These are phyloP conservation scores for Aspergillus sp. DNA, from an alignment of 2,329 filamentous ascomycete species.

Conservation along the genomic window DNA sequence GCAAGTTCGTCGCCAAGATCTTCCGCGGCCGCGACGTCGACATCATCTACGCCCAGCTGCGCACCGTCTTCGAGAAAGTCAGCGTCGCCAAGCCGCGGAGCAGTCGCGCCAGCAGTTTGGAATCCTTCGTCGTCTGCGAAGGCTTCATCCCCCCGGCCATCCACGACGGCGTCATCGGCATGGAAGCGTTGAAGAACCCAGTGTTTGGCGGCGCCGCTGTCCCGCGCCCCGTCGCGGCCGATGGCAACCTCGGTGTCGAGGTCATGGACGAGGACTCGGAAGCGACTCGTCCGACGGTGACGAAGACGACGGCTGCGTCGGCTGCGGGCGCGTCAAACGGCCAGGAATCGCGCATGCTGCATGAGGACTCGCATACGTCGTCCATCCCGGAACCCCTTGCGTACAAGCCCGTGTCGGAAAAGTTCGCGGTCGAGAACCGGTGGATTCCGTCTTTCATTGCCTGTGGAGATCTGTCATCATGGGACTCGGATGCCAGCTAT, in stretches of 20 bases:
- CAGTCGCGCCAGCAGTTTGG: constrained; percentile 92
- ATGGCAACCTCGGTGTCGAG: constrained; percentile 35
- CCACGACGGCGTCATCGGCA: constrained; percentile 49
- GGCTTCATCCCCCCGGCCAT: constrained; percentile 72
- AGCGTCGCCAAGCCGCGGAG: constrained; percentile 91
- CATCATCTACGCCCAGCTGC: constrained; percentile 87
- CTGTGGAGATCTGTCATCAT: constrained; percentile 93
- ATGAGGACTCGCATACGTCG: constrained; percentile 42
- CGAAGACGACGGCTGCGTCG: constrained; percentile 4
- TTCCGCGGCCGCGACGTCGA: constrained; percentile 96
- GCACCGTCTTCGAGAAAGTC: constrained; percentile 83
- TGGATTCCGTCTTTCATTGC: constrained; percentile 97
- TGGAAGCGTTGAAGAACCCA: constrained; percentile 37
- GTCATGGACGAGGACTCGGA: constrained; percentile 44
- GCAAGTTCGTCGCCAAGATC: constrained; percentile 97
- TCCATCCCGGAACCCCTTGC: constrained; percentile 19
- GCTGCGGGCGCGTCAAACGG: constrained; percentile 5
- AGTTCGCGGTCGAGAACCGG: constrained; percentile 49
- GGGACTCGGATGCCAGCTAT: constrained; percentile 95
- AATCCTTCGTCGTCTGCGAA: constrained; percentile 94
- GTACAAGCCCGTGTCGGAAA: constrained; percentile 20
- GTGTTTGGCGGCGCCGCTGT: constrained; percentile 39
- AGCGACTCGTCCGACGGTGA: constrained; percentile 14
- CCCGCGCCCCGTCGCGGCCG: constrained; percentile 25
- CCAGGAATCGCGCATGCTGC: constrained; percentile 33